Conservation (phyloP, 768 basidiomycete genomes). For the Lactarius akahatsu region DNA sequence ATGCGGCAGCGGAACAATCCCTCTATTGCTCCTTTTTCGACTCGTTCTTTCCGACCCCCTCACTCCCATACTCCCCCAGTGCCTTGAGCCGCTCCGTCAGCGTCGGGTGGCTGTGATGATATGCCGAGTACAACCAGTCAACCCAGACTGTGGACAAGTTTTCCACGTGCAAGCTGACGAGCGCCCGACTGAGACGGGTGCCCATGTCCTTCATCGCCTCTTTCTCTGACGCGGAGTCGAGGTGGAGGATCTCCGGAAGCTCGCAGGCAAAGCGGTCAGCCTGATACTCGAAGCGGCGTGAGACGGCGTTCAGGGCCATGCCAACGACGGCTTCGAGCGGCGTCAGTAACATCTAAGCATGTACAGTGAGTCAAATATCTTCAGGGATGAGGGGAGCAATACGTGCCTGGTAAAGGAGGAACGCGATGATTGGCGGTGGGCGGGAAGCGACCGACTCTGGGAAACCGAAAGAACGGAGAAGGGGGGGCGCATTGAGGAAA, state of each 20-base stretch:
- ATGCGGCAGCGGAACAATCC: not conserved
- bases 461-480: constrained; percentile 83
- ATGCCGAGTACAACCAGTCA: constrained; percentile 94
- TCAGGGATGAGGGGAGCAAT: not conserved
- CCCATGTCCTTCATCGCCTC: constrained; percentile 82
- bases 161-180: constrained; percentile 86
- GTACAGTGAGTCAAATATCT: not conserved
- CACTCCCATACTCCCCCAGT: constrained; percentile 49
- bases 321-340: constrained; percentile 74
- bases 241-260: constrained; percentile 41
- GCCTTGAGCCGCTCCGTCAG: constrained; percentile 85
- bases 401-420: constrained; percentile 76
- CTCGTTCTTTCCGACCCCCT: constrained; percentile 16
- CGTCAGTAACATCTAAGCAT: constrained; percentile 68
- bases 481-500: constrained; percentile 76
- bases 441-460: constrained; percentile 56
- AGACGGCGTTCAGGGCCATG: constrained; percentile 77
- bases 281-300: constrained; percentile 87
- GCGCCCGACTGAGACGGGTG: constrained; percentile 74
- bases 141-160: constrained; percentile 94
- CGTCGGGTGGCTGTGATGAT: constrained; percentile 95
- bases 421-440: constrained; percentile 82
- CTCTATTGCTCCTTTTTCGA: constrained; percentile 38
- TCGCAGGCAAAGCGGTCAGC: constrained; percentile 87
- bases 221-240: constrained; percentile 41